These are phyloP conservation scores for Phytophthora vignae DNA, from an alignment of 352 stramenopile species.

Conservation along the genomic window DNA sequence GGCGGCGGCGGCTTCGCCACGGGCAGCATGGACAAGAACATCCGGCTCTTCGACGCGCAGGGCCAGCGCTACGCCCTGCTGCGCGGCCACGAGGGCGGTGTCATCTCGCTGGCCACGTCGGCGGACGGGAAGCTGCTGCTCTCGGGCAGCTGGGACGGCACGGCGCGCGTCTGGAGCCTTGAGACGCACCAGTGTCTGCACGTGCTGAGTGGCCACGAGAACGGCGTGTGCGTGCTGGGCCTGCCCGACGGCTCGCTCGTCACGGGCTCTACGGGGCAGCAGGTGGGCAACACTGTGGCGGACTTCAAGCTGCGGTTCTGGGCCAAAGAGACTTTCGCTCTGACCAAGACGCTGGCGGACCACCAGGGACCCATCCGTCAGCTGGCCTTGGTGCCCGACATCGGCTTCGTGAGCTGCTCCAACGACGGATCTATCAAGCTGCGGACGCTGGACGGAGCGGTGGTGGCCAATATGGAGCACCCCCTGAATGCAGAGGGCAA, in stretches of 20 bases:
- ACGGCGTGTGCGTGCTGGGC: conserved; percentile 82
- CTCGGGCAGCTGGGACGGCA: conserved; percentile 87
- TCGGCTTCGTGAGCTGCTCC: conserved; percentile 87
- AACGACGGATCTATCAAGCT: conserved; percentile 86
- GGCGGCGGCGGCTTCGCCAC: conserved; percentile 69
- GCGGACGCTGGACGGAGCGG: conserved; percentile 62
- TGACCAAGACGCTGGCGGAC: conserved; percentile 68
- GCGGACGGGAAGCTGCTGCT: conserved; percentile 54
- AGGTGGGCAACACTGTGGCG: conserved; percentile 79
- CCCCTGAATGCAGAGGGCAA: conserved; percentile 87
- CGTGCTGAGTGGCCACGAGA: conserved; percentile 74
- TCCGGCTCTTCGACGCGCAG: conserved; percentile 71
- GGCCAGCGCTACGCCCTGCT: conserved; percentile 54
- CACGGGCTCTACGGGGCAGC: conserved; percentile 78
- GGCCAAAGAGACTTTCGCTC: conserved; percentile 51
- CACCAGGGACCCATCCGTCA: conserved; percentile 79
- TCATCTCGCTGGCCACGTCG: conserved; percentile 74
- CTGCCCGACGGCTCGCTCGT: conserved; percentile 70
- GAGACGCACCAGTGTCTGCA: conserved; percentile 59
- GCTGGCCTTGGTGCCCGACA: conserved; percentile 64
- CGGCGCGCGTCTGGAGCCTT: conserved; percentile 78
- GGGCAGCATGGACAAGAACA: conserved; percentile 82
- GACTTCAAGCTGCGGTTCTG: conserved; percentile 87
- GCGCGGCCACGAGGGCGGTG: conserved; percentile 72
- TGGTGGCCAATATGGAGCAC: conserved; percentile 75